Percentiles rank a stretch among this genome's conserved stretches.
Conservation (phyloP, 257 asterid genomes). For the Solanum appendiculatum region DNA sequence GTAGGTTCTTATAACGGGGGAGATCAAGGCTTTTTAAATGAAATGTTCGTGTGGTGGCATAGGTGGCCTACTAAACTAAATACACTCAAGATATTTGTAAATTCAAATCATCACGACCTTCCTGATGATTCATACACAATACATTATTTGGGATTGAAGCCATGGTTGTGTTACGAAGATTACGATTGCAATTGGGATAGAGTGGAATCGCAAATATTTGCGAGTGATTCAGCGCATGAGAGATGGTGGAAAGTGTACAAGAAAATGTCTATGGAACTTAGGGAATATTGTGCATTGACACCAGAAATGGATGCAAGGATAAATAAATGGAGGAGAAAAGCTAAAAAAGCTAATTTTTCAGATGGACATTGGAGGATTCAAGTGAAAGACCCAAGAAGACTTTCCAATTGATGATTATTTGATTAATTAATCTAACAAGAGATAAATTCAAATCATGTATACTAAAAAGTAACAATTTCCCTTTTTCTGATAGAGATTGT, state of each 20-base stretch:
- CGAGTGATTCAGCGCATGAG: constrained; percentile 52
- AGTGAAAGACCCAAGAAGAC: constrained; percentile 40
- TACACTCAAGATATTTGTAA: constrained; percentile 28
- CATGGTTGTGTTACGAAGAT: constrained; percentile 66
- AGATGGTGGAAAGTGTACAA: constrained; percentile 59
- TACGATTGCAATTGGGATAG: constrained; percentile 79
- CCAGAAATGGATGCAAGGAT: constrained; percentile 24
- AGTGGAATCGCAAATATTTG: constrained; percentile 14
- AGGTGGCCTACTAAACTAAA: constrained; percentile 39
- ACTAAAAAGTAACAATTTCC: not conserved
- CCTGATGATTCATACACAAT: constrained; percentile 14
- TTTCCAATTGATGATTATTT: not conserved
- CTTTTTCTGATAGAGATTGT: not conserved
- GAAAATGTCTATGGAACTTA: constrained; percentile 37
- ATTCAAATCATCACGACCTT: not conserved
- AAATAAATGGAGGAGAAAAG: constrained; percentile 15
- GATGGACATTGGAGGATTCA: constrained; percentile 57
- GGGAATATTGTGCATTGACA: constrained; percentile 31
- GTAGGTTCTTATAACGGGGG: constrained; percentile 68
- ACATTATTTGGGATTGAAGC: constrained; percentile 75
- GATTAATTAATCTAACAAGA: not conserved
- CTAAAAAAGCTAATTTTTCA: constrained; percentile 22
- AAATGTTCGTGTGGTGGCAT: constrained; percentile 79
- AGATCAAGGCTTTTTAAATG: constrained; percentile 72
- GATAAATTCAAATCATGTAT: not conserved